A percentile compares a stretch with the other conserved stretches of the same genome.
Conservation (phyloP, 345 rosid genomes). For the Murraya koenigii region DNA sequence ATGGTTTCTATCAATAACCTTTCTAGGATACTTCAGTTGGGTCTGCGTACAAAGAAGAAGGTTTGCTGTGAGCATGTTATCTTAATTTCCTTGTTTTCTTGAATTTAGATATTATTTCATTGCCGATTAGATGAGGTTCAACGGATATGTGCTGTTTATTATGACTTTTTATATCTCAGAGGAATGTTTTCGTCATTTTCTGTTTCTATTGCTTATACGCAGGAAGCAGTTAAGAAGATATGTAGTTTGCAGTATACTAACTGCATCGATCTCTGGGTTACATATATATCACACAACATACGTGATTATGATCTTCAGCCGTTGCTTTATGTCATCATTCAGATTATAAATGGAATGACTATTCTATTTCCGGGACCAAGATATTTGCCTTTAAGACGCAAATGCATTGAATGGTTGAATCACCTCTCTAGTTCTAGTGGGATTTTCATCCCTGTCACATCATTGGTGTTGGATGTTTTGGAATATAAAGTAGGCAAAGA, state of each 20-base stretch:
- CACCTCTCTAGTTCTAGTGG: constrained; percentile 67
- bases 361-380: constrained; percentile 80
- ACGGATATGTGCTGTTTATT: background rate
- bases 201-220: constrained; percentile 34
- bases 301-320: constrained; percentile 67
- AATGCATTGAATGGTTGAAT: constrained; percentile 85
- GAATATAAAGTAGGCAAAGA: constrained; percentile 74
- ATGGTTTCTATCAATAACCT: constrained; percentile 58
- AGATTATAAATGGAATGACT: constrained; percentile 82
- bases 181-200: constrained; percentile 14
- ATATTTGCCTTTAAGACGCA: constrained; percentile 78
- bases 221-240: constrained; percentile 80
- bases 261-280: constrained; percentile 91
- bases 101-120: constrained; percentile 1
- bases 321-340: constrained; percentile 52
- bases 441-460: constrained; percentile 70
- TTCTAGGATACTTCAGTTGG: constrained; percentile 65
- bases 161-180: background rate
- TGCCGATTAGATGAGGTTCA: constrained; percentile 1
- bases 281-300: constrained; percentile 51
- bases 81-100: constrained; percentile 9
- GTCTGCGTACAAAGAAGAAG: constrained; percentile 70
- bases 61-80: constrained; percentile 28
- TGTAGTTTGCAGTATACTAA: constrained; percentile 77
- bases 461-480: constrained; percentile 66